Evolutionary conservation across 1,139 yeast genomes (phyloP).

Genomic region (Sugiyamaella castrensis): DNA sequence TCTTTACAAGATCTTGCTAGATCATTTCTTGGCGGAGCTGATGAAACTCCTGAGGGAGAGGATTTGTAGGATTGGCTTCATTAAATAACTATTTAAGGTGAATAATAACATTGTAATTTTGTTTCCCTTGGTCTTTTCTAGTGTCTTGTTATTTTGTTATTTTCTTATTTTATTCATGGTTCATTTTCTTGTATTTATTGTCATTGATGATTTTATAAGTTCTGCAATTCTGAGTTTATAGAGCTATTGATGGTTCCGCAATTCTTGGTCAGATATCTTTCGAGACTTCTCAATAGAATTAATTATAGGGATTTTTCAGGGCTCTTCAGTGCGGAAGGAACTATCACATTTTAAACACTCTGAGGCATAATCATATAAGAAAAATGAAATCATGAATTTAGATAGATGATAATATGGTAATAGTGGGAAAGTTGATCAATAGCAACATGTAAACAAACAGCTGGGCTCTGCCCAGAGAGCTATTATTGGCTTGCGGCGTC

Average conservation of each 20-base stretch:
- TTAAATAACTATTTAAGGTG: too few species aligned
- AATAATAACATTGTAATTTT: neutral
- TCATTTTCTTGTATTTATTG: constrained; percentile 9
- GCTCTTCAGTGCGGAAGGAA: constrained; percentile 13
- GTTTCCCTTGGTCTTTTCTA: neutral
- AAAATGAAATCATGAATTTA: neutral
- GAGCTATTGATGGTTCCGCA: constrained; percentile 5
- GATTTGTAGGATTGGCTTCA: neutral
- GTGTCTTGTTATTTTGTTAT: neutral
- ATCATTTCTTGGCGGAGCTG: constrained; percentile 33
- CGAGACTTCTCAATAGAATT: constrained; percentile 16
- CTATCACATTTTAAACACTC: constrained; percentile 23
- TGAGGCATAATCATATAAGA: constrained; percentile 19
- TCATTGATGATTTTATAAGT: constrained; percentile 27
- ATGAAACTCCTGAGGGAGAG: constrained; percentile 8
- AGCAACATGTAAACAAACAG: too few species aligned
- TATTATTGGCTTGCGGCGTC: neutral
- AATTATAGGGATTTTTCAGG: constrained; percentile 12
- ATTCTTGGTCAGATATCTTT: constrained; percentile 15
- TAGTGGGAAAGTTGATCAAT: too few species aligned
- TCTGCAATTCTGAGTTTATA: constrained; percentile 29
- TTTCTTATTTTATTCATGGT: neutral
- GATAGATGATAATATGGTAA: too few species aligned
- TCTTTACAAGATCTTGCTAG: constrained; percentile 62
- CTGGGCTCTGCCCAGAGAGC: constrained; percentile 1